A percentile compares a stretch with the other conserved stretches of the same genome.
phyloP scores from a whole-genome alignment of 1,139 yeast species.

The Torulaspora globosa region DNA sequence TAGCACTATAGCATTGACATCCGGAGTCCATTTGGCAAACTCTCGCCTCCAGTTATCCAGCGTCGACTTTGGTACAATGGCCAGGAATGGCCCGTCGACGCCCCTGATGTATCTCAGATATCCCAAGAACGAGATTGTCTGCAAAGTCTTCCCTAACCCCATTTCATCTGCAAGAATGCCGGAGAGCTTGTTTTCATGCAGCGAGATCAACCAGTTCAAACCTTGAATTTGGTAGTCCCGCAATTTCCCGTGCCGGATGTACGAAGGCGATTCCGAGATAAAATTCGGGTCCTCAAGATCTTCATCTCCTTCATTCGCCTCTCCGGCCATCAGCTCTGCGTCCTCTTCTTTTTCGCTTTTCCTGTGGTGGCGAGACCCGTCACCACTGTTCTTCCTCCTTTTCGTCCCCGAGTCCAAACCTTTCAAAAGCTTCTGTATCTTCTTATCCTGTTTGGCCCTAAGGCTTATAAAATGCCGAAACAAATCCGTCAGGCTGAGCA shows the following conservation, averaged over 20 bases:
- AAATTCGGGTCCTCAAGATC: slow-evolving; percentile 25
- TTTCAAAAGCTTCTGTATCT: slow-evolving; percentile 46
- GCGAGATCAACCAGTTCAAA: slow-evolving; percentile 81
- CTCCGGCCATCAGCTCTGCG: slow-evolving; percentile 58
- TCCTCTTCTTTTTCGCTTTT: slow-evolving; percentile 70
- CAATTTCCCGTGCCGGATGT: slow-evolving; percentile 52
- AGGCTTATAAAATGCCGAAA: slow-evolving; percentile 66
- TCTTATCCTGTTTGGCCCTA: slow-evolving; percentile 59
- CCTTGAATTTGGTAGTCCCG: slow-evolving; percentile 92
- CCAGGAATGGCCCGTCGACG: slow-evolving; percentile 67
- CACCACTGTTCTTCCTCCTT: slow-evolving; percentile 23
- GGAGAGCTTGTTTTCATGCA: slow-evolving; percentile 77
- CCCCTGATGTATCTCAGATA: slow-evolving; percentile 58
- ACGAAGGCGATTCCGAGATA: slow-evolving; percentile 55
- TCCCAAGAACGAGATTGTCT: slow-evolving; percentile 81
- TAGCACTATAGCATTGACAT: slow-evolving; percentile 59
- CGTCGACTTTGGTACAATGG: slow-evolving; percentile 75
- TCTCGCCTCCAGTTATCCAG: slow-evolving; percentile 78
- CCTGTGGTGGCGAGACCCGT: slow-evolving; percentile 44
- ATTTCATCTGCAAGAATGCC: slow-evolving; percentile 97
- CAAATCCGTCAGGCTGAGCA: slow-evolving; percentile 61
- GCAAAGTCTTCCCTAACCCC: slow-evolving; percentile 96
- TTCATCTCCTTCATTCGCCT: slow-evolving; percentile 41
- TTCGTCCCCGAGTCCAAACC: slow-evolving; percentile 32
- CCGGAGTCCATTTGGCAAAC: slow-evolving; percentile 75